phyloP scores from a whole-genome alignment of 2,329 filamentous ascomycete genomes.

The Bipolaris bicolor region DNA sequence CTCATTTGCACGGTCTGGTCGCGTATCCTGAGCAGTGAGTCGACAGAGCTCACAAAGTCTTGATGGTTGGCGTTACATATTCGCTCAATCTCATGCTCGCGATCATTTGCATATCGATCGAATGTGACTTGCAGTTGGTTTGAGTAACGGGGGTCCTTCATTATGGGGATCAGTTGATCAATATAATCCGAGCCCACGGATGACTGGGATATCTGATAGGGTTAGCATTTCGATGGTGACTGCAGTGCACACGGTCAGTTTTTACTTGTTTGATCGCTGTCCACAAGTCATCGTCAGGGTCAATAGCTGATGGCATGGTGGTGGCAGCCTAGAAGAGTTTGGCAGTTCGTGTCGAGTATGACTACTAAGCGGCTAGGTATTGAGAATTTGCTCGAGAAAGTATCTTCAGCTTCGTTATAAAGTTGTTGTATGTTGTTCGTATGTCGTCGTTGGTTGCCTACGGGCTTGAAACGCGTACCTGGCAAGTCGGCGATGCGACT shows the following conservation, averaged over 20 bases:
- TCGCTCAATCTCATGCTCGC: conserved; percentile 88
- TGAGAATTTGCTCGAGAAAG: not conserved
- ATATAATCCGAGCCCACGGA: conserved; percentile 92
- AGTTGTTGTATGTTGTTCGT: conserved; percentile 19
- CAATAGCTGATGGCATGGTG: conserved; percentile 47
- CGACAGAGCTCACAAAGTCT: conserved; percentile 92
- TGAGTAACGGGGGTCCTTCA: conserved; percentile 84
- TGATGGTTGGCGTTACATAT: conserved; percentile 97
- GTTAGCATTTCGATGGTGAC: conserved; percentile 11
- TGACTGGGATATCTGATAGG: conserved; percentile 81
- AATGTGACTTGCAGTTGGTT: conserved; percentile 80
- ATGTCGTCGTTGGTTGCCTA: conserved; percentile 11
- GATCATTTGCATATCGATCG: conserved; percentile 80
- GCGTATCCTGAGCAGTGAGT: conserved; percentile 88
- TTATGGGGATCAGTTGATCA: conserved; percentile 90
- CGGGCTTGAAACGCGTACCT: conserved; percentile 28
- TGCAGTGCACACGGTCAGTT: not conserved
- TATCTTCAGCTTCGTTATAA: conserved; percentile 3
- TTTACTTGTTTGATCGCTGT: conserved; percentile 58
- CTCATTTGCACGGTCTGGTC: conserved; percentile 90
- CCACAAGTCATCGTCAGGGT: conserved; percentile 56
- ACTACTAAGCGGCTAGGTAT: not conserved
- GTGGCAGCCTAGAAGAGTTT: conserved; percentile 13
- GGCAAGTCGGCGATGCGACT: conserved; percentile 14
- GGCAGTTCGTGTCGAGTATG: not conserved